These are phyloP conservation scores for Babesia ovis DNA, from an alignment of 169 alveolate genomes.

Conservation along the genomic window DNA sequence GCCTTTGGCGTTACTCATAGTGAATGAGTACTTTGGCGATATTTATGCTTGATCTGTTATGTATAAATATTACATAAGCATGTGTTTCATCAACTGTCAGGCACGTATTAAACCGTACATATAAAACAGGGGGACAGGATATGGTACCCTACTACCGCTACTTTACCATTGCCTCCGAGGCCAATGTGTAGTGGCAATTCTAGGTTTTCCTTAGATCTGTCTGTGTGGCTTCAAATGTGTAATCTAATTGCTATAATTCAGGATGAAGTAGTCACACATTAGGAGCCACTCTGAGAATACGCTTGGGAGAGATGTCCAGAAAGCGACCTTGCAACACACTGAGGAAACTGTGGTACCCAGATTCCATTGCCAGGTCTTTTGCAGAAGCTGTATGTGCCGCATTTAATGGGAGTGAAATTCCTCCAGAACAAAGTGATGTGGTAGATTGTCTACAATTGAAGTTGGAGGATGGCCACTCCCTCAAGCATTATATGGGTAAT, in stretches of 20 bases:
- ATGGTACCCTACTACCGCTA: too few relatives aligned
- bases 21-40: background rate
- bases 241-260: background rate
- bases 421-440: background rate
- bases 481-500: slow-evolving; percentile 32
- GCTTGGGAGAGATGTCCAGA: background rate
- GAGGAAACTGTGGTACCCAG: slow-evolving; percentile 13
- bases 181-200: too few relatives aligned
- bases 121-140: background rate
- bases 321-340: slow-evolving; percentile 2
- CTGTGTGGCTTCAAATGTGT: too few relatives aligned
- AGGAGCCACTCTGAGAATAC: background rate
- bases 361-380: background rate
- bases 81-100: background rate
- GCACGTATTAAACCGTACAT: background rate
- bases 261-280: background rate
- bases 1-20: slow-evolving; percentile 46
- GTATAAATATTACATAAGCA: background rate
- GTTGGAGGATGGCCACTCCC: background rate
- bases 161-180: too few relatives aligned
- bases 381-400: slow-evolving; percentile 7
- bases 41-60: background rate
- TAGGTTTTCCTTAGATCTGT: too few relatives aligned
- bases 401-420: background rate
- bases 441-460: background rate